A percentile compares a stretch with the other conserved stretches of the same genome.
Evolutionary conservation across 2,329 filamentous ascomycete species (phyloP).

Genomic region (Claviceps sorghi): DNA sequence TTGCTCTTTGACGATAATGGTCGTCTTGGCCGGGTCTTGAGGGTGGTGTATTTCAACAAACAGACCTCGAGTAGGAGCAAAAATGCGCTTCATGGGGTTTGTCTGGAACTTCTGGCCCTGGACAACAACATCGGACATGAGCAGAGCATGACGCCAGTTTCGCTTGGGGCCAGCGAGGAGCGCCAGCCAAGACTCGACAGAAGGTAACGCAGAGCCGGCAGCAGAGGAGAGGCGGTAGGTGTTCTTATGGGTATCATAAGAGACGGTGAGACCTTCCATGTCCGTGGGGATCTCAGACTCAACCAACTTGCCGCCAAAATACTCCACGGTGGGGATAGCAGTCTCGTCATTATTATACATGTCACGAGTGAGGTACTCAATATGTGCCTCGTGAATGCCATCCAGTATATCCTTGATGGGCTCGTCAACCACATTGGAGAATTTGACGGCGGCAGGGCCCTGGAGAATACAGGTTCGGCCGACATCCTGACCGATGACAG

Average conservation of each 20-base stretch:
- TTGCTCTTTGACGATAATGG: constrained; percentile 77
- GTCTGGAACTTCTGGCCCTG: constrained; percentile 96
- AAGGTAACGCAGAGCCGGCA: constrained; percentile 59
- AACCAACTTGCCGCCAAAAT: constrained; percentile 81
- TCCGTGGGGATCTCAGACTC: constrained; percentile 59
- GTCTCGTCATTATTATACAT: constrained; percentile 61
- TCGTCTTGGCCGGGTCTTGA: constrained; percentile 67
- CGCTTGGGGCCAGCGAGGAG: constrained; percentile 73
- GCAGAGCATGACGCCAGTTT: constrained; percentile 89
- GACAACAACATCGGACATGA: constrained; percentile 84
- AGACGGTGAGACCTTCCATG: constrained; percentile 73
- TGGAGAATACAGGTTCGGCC: constrained; percentile 92
- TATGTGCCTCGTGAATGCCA: constrained; percentile 77
- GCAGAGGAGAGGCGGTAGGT: constrained; percentile 71
- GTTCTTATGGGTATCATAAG: constrained; percentile 62
- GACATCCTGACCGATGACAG: constrained; percentile 90
- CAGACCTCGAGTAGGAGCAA: constrained; percentile 72
- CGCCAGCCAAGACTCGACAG: constrained; percentile 70
- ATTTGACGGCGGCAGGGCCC: constrained; percentile 82
- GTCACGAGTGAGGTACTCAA: constrained; percentile 63
- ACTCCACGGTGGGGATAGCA: constrained; percentile 74
- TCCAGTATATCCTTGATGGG: constrained; percentile 92
- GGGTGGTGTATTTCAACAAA: constrained; percentile 78
- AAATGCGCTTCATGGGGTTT: constrained; percentile 86
- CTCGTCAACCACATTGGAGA: constrained; percentile 79